Evolutionary conservation across 495 filamentous ascomycete species (phyloP).

Genomic region (Aspergillus incahuasiensis): DNA sequence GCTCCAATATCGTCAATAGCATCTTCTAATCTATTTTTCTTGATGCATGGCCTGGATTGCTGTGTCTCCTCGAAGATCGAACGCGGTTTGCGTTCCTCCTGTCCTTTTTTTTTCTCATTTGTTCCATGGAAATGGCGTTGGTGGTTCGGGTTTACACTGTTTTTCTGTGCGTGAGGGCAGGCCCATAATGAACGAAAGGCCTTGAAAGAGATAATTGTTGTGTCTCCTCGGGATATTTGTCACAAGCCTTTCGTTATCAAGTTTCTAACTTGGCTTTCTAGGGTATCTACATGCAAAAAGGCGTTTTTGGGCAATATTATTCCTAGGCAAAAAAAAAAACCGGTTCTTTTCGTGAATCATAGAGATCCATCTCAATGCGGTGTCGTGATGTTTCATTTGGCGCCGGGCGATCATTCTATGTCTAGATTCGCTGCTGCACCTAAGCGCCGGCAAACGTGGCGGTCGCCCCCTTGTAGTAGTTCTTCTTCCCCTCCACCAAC

Average conservation of each 20-base stretch:
- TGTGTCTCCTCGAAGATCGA: not conserved
- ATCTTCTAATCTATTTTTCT: conserved; percentile 61
- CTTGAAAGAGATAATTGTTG: conserved; percentile 6
- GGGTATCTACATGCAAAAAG: conserved; percentile 5
- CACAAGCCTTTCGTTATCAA: not conserved
- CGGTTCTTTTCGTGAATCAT: not conserved
- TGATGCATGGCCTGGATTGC: conserved; percentile 7
- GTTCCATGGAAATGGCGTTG: conserved; percentile 29
- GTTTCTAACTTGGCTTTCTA: not conserved
- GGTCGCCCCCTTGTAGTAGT: not conserved
- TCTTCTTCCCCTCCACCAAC: not conserved
- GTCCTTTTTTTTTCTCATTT: conserved; percentile 8
- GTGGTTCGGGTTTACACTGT: conserved; percentile 20
- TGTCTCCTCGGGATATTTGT: not conserved
- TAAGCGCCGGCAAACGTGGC: conserved; percentile 15
- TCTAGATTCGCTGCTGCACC: not conserved
- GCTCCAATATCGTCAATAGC: conserved; percentile 84
- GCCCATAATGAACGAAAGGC: not conserved
- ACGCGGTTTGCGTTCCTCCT: not conserved
- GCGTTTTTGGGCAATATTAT: conserved; percentile 5
- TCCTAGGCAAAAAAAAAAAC: conserved; percentile 7
- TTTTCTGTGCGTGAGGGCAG: conserved; percentile 3
- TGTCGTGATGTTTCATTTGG: not conserved
- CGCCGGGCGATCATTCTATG: not conserved
- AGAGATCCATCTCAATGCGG: not conserved